These are phyloP conservation scores for Naganishia albida DNA, from an alignment of 1,284 basidiomycete species.

Conservation along the genomic window DNA sequence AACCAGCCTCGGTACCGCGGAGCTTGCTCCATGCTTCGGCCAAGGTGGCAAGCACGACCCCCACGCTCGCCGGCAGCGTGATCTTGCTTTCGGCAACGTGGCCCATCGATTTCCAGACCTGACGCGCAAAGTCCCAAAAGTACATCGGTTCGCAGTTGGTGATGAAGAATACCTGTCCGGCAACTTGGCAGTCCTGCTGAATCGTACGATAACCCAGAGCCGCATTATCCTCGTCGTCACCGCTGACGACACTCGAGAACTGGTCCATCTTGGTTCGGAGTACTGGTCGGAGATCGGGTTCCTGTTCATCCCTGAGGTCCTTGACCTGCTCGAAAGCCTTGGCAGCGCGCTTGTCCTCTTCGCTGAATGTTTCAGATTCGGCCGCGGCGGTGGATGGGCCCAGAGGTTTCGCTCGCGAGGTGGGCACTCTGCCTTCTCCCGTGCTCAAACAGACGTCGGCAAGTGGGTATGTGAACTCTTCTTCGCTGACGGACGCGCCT, in stretches of 20 bases:
- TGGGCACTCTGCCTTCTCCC: conserved; percentile 67
- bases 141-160: conserved; percentile 94
- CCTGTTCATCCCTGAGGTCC: conserved; percentile 46
- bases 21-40: conserved; percentile 77
- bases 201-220: conserved; percentile 36
- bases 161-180: conserved; percentile 95
- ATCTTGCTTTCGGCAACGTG: conserved; percentile 63
- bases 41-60: conserved; percentile 68
- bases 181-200: conserved; percentile 68
- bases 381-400: conserved; percentile 66
- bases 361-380: conserved; percentile 46
- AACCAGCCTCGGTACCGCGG: conserved; percentile 76
- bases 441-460: conserved; percentile 66
- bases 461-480: conserved; percentile 62
- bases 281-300: conserved; percentile 60
- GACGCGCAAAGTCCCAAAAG: conserved; percentile 92
- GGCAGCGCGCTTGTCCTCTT: conserved; percentile 62
- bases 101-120: conserved; percentile 76
- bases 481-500: conserved; percentile 50
- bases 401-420: conserved; percentile 72
- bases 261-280: conserved; percentile 63
- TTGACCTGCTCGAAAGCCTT: conserved; percentile 56
- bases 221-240: conserved; percentile 34
- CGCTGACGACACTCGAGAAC: conserved; percentile 43
- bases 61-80: conserved; percentile 67